Percentiles rank a stretch among this genome's conserved stretches.
These are phyloP conservation scores for Auricularia sp. DNA, from an alignment of 768 basidiomycete genomes.

Conservation along the genomic window DNA sequence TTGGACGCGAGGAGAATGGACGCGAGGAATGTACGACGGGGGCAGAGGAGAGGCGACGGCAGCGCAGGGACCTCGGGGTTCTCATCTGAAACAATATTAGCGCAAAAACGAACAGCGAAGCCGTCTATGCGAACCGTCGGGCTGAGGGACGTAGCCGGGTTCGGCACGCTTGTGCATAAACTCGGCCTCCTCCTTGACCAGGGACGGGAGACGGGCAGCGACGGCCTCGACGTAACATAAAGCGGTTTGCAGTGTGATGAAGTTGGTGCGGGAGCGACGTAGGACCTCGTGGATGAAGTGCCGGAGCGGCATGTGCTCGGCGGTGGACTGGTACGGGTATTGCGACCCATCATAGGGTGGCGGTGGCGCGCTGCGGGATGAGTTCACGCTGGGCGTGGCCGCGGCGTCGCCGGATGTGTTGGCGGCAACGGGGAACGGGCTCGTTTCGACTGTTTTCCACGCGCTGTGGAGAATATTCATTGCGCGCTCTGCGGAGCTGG, in stretches of 20 bases:
- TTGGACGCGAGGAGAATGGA: constrained; percentile 84
- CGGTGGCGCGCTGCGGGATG: neutral
- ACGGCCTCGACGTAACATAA: constrained; percentile 81
- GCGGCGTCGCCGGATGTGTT: neutral
- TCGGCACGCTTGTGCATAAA: constrained; percentile 35
- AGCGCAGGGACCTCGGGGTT: constrained; percentile 27
- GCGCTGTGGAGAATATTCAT: neutral
- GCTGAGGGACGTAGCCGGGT: constrained; percentile 33
- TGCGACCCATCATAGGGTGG: neutral
- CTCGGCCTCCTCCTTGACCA: constrained; percentile 40
- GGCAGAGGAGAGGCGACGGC: constrained; percentile 79
- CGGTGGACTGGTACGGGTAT: neutral
- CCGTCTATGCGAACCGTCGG: constrained; percentile 19
- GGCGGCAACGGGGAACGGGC: neutral
- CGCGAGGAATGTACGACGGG: constrained; percentile 80
- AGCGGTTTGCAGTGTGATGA: constrained; percentile 75
- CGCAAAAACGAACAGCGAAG: constrained; percentile 4
- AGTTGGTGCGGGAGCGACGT: constrained; percentile 75
- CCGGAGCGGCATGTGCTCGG: constrained; percentile 37
- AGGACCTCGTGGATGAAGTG: constrained; percentile 84
- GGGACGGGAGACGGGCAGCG: constrained; percentile 56
- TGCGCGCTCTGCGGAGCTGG: neutral
- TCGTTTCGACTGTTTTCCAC: neutral
- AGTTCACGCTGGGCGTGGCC: neutral
- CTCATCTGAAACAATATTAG: neutral